These are phyloP conservation scores for Blastobotrys terrestris DNA, from an alignment of 805 yeast species.

Conservation along the genomic window DNA sequence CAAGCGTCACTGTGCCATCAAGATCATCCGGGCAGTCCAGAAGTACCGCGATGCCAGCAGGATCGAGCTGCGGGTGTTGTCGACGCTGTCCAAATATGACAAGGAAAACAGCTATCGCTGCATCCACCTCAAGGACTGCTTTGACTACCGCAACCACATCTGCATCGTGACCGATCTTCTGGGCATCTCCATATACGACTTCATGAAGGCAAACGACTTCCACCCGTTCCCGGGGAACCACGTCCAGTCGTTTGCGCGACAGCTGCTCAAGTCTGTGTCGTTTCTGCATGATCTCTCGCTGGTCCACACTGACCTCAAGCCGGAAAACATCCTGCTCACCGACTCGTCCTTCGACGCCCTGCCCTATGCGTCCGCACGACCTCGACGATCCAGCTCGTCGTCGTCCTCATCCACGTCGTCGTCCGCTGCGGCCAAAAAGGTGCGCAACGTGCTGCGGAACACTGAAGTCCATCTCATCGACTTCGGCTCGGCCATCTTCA, in stretches of 20 bases:
- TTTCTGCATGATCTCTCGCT: slow-evolving; percentile 84
- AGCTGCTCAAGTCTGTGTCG: slow-evolving; percentile 76
- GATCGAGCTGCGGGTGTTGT: slow-evolving; percentile 79
- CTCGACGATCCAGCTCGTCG: neutral
- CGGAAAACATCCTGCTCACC: slow-evolving; percentile 80
- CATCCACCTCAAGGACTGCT: slow-evolving; percentile 79
- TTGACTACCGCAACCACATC: slow-evolving; percentile 89
- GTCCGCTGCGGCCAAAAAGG: slow-evolving; percentile 19
- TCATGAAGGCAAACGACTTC: slow-evolving; percentile 74
- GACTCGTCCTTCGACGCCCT: slow-evolving; percentile 43
- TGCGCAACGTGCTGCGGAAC: slow-evolving; percentile 51
- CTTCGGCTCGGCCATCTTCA: slow-evolving; percentile 94
- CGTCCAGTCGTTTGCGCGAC: slow-evolving; percentile 82
- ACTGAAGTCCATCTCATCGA: slow-evolving; percentile 88
- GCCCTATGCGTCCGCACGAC: slow-evolving; percentile 22
- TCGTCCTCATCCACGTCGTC: neutral
- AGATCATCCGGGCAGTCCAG: slow-evolving; percentile 85
- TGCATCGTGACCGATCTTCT: slow-evolving; percentile 87
- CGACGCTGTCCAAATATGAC: slow-evolving; percentile 68
- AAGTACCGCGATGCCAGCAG: slow-evolving; percentile 94
- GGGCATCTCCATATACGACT: slow-evolving; percentile 83
- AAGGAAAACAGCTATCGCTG: slow-evolving; percentile 64
- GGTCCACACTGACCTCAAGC: slow-evolving; percentile 94
- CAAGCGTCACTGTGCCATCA: slow-evolving; percentile 71
- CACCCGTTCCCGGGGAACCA: slow-evolving; percentile 93